Evolutionary conservation across 495 filamentous ascomycete species (phyloP).

Genomic region (Tricharina praecox): DNA sequence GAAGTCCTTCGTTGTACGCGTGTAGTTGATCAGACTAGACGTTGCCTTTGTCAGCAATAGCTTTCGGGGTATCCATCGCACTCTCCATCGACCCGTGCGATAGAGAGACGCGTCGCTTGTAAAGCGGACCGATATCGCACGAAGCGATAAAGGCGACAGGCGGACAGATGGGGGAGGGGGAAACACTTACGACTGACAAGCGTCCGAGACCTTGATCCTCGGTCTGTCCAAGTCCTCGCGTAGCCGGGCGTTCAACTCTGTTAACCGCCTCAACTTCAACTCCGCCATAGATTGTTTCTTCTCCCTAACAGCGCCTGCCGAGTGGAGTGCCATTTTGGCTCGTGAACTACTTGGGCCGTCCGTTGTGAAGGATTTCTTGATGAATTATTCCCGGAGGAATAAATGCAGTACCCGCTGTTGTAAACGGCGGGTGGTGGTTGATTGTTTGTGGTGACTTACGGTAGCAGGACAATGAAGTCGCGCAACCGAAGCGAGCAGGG

Average conservation of each 20-base stretch:
- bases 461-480: not conserved
- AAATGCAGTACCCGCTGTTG: constrained; percentile 1
- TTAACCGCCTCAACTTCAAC: constrained; percentile 86
- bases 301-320: constrained; percentile 30
- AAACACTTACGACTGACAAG: constrained; percentile 64
- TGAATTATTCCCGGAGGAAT: constrained; percentile 6
- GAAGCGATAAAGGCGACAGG: not conserved
- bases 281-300: constrained; percentile 99
- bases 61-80: too few species aligned
- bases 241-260: constrained; percentile 85
- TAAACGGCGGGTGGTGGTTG: not conserved
- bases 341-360: constrained; percentile 3
- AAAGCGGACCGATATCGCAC: too few species aligned
- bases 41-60: not conserved
- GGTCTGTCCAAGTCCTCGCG: constrained; percentile 89
- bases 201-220: constrained; percentile 86
- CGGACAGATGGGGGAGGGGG: not conserved
- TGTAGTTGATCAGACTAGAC: constrained; percentile 80
- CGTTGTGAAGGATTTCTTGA: constrained; percentile 5
- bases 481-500: too few species aligned
- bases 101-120: too few species aligned
- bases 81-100: too few species aligned
- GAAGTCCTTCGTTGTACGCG: constrained; percentile 89
- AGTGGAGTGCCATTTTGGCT: constrained; percentile 24
- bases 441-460: not conserved